Evolutionary conservation across 2,329 filamentous ascomycete genomes (phyloP), one percentile per base, ranked within the genome.

Genomic region (Arthrobotrys sphaeroides): DNA sequence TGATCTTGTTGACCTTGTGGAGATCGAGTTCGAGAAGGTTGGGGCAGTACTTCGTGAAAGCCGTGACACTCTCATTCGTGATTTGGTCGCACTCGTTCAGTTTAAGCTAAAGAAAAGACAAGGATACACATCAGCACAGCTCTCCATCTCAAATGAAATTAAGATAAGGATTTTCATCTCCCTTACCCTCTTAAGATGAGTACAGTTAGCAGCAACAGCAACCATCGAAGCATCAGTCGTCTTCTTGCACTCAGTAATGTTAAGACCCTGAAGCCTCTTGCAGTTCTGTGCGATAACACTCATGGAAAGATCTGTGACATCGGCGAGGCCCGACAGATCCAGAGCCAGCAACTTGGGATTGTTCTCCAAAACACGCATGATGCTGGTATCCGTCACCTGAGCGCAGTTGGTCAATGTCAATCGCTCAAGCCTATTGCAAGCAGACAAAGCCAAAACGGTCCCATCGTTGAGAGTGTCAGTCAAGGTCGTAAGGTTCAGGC

Each of bases 21-120:
- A 99, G 87, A 81, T 99, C 95, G 77, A 99, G 97, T 83, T 99
- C 95, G 77, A 99, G 89, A 31, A 99, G 93, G 78, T 97, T 94
- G 10, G 90, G 92, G 82, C 94, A 97, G 83, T 96, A 88, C 49
- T 90, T 86, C 4, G 95, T 94, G 81, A 99, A 96, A 2, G 93
- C 91, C 72, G 92, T 85, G 77, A 98, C 90, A 5, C 93, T 90
- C 55, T 87, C 86, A 81, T 98, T 93, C 40, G 91, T 93, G 33
- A 97, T 85, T 82, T 96, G 91, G n/a, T 84, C 83, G 81, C 95
- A 97, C 69, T 94, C 91, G 82, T 98, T 99, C 77, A 99, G 87
- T 87, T 99, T 99, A 78, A 99, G 87, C 89, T 95, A 55, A 36
- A 53, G 13, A 47, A 16, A 12, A 26, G 4, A 24, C 1, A 47